These are phyloP conservation scores for Tolypocladium tropicale DNA, from an alignment of 2,329 filamentous ascomycete species.

Conservation along the genomic window DNA sequence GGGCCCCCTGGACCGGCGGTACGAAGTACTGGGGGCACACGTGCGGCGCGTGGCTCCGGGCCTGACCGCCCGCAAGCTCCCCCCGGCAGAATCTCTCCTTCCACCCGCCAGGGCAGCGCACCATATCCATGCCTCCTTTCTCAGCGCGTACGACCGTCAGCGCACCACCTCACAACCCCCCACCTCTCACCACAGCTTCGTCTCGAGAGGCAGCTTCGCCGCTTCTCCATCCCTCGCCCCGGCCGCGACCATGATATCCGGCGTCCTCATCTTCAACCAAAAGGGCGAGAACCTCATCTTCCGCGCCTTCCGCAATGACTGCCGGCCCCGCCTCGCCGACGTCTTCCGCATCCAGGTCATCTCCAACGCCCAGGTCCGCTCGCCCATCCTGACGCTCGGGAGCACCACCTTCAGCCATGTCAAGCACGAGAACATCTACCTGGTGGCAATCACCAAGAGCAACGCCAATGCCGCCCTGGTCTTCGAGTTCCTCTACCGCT, in stretches of 20 bases:
- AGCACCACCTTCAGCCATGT: constrained; percentile 99
- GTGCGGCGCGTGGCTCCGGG: neutral
- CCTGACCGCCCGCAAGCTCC: constrained; percentile 1
- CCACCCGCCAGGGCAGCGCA: neutral
- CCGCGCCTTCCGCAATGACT: constrained; percentile 96
- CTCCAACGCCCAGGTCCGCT: constrained; percentile 93
- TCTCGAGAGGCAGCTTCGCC: neutral
- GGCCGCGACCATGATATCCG: constrained; percentile 70
- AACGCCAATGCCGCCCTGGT: constrained; percentile 97
- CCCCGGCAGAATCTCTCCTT: constrained; percentile 1
- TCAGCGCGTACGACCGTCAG: no score
- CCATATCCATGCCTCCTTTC: neutral
- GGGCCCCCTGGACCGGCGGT: no score
- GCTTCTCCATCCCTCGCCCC: neutral
- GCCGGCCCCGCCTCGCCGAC: constrained; percentile 90
- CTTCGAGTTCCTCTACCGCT: constrained; percentile 92
- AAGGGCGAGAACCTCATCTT: constrained; percentile 99
- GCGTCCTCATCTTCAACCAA: constrained; percentile 97
- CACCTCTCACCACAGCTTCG: neutral
- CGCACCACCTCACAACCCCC: neutral
- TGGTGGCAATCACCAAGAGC: constrained; percentile 96
- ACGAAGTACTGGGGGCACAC: no score
- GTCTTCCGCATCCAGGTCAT: constrained; percentile 99
- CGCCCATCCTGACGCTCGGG: constrained; percentile 91
- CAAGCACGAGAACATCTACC: constrained; percentile 97